phyloP scores from a whole-genome alignment of 2,329 filamentous ascomycete species.

The Aspergillus pseudoviridinutans region DNA sequence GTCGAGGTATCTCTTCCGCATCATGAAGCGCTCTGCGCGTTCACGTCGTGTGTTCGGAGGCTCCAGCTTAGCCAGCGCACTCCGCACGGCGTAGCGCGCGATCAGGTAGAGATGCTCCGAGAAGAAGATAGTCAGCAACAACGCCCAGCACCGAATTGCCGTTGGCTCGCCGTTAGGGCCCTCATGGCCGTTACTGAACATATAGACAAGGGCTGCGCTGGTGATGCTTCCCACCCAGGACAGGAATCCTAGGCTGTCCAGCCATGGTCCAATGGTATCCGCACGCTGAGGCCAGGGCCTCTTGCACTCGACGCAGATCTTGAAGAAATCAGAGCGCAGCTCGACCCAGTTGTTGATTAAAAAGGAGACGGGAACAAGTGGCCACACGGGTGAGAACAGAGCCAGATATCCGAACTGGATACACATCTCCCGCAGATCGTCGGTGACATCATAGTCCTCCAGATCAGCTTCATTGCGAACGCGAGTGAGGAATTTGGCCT shows the following conservation, averaged over 20 bases:
- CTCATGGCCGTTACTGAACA: conserved; percentile 70
- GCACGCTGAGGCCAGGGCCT: conserved; percentile 84
- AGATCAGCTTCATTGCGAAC: conserved; percentile 83
- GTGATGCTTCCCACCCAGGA: conserved; percentile 92
- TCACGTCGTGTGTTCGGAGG: conserved; percentile 84
- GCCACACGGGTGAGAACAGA: conserved; percentile 92
- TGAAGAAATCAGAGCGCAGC: conserved; percentile 87
- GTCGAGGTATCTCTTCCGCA: conserved; percentile 74
- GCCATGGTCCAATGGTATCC: conserved; percentile 94
- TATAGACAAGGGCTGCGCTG: conserved; percentile 79
- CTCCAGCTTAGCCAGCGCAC: conserved; percentile 74
- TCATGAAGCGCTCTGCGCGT: conserved; percentile 71
- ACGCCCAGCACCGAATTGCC: conserved; percentile 71
- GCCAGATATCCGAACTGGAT: conserved; percentile 87
- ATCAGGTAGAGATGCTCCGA: conserved; percentile 88
- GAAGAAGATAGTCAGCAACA: conserved; percentile 77
- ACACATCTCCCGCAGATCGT: conserved; percentile 90
- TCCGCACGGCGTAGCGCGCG: conserved; percentile 67
- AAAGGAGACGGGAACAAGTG: conserved; percentile 82
- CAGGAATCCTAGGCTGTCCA: conserved; percentile 80
- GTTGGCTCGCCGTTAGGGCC: conserved; percentile 41
- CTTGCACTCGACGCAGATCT: conserved; percentile 87
- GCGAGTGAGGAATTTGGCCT: conserved; percentile 74
- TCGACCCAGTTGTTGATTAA: conserved; percentile 96
- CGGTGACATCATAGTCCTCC: conserved; percentile 83